Evolutionary conservation across 2,329 filamentous ascomycete species (phyloP).

Genomic region (Aspergillus vadensis): DNA sequence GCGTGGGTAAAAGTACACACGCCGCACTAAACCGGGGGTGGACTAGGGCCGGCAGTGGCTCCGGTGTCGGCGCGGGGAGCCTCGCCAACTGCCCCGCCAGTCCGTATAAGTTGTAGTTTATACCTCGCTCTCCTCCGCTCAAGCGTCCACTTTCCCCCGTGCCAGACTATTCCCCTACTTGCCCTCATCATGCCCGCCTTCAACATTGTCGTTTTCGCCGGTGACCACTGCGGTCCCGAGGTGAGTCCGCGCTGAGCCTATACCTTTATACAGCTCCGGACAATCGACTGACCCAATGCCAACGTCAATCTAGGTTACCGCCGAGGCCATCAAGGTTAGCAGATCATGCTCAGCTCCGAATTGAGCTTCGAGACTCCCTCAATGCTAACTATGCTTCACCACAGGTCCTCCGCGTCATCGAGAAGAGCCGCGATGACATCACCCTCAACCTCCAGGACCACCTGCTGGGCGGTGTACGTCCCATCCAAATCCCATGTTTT

Average conservation of each 20-base stretch:
- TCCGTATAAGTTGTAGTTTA: slow-evolving; percentile 18
- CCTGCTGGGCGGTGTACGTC: slow-evolving; percentile 83
- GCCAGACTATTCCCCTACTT: not conserved
- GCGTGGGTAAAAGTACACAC: slow-evolving; percentile 1
- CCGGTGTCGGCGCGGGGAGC: slow-evolving; percentile 33
- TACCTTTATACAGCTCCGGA: not conserved
- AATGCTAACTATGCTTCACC: not conserved
- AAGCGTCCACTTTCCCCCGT: slow-evolving; percentile 11
- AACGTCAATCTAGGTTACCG: slow-evolving; percentile 63
- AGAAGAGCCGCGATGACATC: slow-evolving; percentile 69
- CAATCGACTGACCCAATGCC: not conserved
- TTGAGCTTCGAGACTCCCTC: not conserved
- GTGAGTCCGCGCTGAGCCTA: slow-evolving; percentile 48
- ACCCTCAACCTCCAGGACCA: slow-evolving; percentile 91
- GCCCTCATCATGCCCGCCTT: slow-evolving; percentile 63
- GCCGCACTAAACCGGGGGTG: slow-evolving; percentile 10
- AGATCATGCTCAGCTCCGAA: not conserved
- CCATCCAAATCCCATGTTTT: not conserved
- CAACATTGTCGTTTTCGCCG: slow-evolving; percentile 79
- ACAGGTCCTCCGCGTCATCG: slow-evolving; percentile 76
- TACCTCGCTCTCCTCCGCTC: not conserved
- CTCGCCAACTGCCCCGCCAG: slow-evolving; percentile 19
- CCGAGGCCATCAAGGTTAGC: slow-evolving; percentile 79
- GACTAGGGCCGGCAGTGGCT: slow-evolving; percentile 13
- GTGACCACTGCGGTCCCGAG: slow-evolving; percentile 86